Evolutionary conservation across 1,284 basidiomycete genomes (phyloP).

Genomic region (Moniliella sp.): DNA sequence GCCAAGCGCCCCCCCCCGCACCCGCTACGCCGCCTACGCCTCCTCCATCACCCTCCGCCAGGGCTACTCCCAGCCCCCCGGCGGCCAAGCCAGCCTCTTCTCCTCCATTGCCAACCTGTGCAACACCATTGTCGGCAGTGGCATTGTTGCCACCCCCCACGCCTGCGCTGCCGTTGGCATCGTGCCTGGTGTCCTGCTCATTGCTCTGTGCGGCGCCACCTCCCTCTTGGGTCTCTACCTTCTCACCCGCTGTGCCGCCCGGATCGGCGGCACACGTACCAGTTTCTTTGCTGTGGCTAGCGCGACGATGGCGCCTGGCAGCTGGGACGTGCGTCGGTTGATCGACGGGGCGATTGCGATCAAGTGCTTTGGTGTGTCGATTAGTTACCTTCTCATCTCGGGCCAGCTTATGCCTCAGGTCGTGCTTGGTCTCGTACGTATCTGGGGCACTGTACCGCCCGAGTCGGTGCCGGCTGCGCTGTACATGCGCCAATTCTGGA

Average conservation of each 20-base stretch:
- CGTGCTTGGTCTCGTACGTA: conserved; percentile 58
- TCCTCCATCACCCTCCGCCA: no score
- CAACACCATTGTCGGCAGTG: conserved; percentile 32
- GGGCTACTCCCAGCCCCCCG: no score
- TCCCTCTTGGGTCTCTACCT: conserved; percentile 73
- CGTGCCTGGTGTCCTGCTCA: conserved; percentile 56
- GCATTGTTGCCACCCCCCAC: conserved; percentile 34
- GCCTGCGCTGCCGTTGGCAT: conserved; percentile 35
- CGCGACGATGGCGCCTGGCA: conserved; percentile 39
- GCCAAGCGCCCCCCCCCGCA: no score
- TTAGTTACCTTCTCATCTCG: conserved; percentile 45
- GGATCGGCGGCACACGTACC: conserved; percentile 37
- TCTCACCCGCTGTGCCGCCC: conserved; percentile 62
- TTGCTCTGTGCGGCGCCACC: conserved; percentile 57
- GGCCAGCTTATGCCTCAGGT: conserved; percentile 64
- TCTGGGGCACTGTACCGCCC: conserved; percentile 10
- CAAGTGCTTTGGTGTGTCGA: conserved; percentile 53
- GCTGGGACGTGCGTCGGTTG: conserved; percentile 68
- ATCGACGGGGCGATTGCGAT: conserved; percentile 83
- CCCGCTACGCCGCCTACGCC: no score
- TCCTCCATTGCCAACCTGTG: conserved; percentile 30
- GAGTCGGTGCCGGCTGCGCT: conserved; percentile 11
- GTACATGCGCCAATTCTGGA: conserved; percentile 60
- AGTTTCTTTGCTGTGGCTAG: conserved; percentile 19
- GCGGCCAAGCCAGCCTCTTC: no score